These are phyloP conservation scores for Mycena belliarum DNA, from an alignment of 768 basidiomycete genomes.

Conservation along the genomic window DNA sequence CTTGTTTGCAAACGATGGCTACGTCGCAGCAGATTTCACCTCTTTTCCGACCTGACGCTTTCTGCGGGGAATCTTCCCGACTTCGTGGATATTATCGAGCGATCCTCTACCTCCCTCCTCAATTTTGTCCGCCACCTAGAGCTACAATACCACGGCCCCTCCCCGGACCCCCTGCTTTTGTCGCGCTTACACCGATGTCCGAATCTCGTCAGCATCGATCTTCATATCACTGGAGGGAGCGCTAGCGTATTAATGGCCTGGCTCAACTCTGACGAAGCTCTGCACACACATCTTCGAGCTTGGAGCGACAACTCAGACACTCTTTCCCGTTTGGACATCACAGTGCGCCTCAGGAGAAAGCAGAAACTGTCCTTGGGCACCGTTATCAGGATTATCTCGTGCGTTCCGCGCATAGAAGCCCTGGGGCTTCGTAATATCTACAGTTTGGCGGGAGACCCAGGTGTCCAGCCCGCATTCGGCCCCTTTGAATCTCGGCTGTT, in stretches of 20 bases:
- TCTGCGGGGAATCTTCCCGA: not conserved
- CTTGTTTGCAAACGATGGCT: constrained; percentile 2
- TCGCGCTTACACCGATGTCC: not conserved
- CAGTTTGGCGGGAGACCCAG: not conserved
- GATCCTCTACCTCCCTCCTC: not conserved
- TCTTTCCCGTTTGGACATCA: not conserved
- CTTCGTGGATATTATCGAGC: not conserved
- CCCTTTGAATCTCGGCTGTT: too few relatives aligned
- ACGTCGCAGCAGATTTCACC: not conserved
- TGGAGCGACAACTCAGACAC: not conserved
- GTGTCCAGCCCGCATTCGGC: not conserved
- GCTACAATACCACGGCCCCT: not conserved
- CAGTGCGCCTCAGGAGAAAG: not conserved
- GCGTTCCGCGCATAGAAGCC: not conserved
- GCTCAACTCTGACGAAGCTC: not conserved
- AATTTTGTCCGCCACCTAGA: not conserved
- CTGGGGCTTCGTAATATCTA: not conserved
- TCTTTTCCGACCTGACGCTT: not conserved
- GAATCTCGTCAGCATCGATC: not conserved
- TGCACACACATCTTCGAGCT: not conserved
- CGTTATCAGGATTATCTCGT: not conserved
- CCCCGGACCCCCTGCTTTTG: not conserved
- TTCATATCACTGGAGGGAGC: not conserved
- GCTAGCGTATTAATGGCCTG: not conserved
- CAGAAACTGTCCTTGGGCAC: not conserved